Base-by-base conservation (phyloP, 176 grass and related monocot species). In the Sorghum bicolor region DNA sequence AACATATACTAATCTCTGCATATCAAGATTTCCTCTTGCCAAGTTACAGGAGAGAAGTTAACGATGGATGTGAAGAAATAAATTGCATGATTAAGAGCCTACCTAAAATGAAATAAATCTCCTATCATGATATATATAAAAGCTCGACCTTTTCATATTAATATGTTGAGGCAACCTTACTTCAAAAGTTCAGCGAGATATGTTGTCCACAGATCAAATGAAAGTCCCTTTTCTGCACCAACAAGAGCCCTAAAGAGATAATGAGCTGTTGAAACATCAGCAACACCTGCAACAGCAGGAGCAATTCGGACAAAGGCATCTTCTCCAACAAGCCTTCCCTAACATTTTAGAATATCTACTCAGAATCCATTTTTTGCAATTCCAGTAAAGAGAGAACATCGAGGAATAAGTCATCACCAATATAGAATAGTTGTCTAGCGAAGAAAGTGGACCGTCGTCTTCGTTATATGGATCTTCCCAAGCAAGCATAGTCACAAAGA, bases 401-500 rank as follows among this genome's bases (percentile, higher is more conserved):
- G 4, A 77, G 20, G 50, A 84, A 80, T 68, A 61, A 79, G 15
- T 40, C 12, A 67, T 57, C 83, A 95, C 95, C 89, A 95, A 82
- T 75, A 98, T 41, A 87, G 89, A 95, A 70, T 86, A 94, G 47
- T 77, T 87, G 86, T 91, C 80, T 24, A 82, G 31, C 16, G 83
- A 86, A 88, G 82, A 68, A 45, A 86, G 72, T 82, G 81, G 60
- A 83, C 83, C 47, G 60, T 78, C 34, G 6, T 82, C 82, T 70
- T 86, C 70, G 5, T 26, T 74, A 64, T 94, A 94, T 80, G 96
- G 93, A 60, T 94, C 78, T 72, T 95, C 87, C 96, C 96, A 98
- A 70, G 96, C 93, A 84, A 98, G 89, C 96, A 98, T 98, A 85
- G 96, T 95, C 86, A 98, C 84, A 78, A 98, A 98, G 76, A 98